These are phyloP conservation scores for Globisporangium spinosum DNA, from an alignment of 352 stramenopile species.

Conservation along the genomic window DNA sequence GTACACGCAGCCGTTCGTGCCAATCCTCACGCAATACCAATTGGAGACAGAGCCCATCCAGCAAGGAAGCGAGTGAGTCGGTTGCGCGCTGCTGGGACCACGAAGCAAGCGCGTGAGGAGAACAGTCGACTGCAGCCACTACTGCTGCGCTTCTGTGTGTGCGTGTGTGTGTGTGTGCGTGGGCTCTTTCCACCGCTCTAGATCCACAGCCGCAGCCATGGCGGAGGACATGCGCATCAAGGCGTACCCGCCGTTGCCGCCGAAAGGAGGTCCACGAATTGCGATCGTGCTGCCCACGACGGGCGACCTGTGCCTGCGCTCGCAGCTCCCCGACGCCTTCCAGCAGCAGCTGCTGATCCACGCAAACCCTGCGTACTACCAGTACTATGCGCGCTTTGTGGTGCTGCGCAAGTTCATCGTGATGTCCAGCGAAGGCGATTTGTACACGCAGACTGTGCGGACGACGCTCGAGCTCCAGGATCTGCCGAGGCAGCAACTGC, in stretches of 20 bases:
- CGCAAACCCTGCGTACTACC: slow-evolving; percentile 32
- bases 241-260: slow-evolving; percentile 53
- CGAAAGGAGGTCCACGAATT: slow-evolving; percentile 32
- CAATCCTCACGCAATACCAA: neutral
- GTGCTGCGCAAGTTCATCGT: slow-evolving; percentile 69
- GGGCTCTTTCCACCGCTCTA: neutral
- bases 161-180: neutral
- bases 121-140: neutral
- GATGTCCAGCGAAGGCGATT: slow-evolving; percentile 61
- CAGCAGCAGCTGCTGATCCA: slow-evolving; percentile 52
- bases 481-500: slow-evolving; percentile 39
- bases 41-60: neutral
- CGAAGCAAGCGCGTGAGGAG: neutral
- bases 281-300: slow-evolving; percentile 44
- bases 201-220: slow-evolving; percentile 6
- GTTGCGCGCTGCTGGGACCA: neutral
- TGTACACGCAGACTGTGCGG: slow-evolving; percentile 50
- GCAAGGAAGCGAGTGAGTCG: neutral
- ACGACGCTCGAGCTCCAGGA: slow-evolving; percentile 34
- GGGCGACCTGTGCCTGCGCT: slow-evolving; percentile 54
- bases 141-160: neutral
- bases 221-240: slow-evolving; percentile 56
- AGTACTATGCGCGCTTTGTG: slow-evolving; percentile 54
- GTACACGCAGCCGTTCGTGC: neutral
- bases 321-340: slow-evolving; percentile 45